Evolutionary conservation across 805 yeast species (phyloP), one percentile per base, ranked within the genome.

Genomic region (Sugiyamaella chiloensis): DNA sequence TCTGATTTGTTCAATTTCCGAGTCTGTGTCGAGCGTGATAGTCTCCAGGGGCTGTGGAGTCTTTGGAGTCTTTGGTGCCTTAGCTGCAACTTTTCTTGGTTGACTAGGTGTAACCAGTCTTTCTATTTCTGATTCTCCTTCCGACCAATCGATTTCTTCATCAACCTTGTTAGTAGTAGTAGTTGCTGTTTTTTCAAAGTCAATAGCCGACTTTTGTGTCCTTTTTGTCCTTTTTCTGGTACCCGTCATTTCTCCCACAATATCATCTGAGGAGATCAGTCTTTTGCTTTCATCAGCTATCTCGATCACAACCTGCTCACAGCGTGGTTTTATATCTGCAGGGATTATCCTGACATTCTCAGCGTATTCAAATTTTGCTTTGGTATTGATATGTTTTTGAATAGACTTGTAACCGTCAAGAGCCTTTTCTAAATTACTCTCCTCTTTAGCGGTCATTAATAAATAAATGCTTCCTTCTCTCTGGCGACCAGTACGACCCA

Each of bases 401-500:
- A 93, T 80, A 60, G 75, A 77, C 48, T 78, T 78, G 63, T 93
- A 91, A 23, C 89, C 91, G 26, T 76, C 83, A 85, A 87, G 81
- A 0, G 98, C 90, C 55, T 81, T 78, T 40, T 84, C 86, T 61
- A 87, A 87, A 60, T 91, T 93, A 5, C 67, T 59, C 46, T 83
- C 79, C 64, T 93, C 99, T 53, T 79, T 80, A 8, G 84, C 76
- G 6, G 96, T 78, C 57, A 90, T 79, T 4, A 93, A 65, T 29
- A 89, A 66, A 2, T 87, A 68, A 1, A 93, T 86, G 50, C 76
- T 78, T 34, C 99, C 99, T 57, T 86, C 88, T 57, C 96, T 72
- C 61, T 88, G 87, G 67, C 99, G 82, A 16, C 98, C 99, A 0
- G 99, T 93, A 68, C 99, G 80, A 24, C 99, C 99, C 95, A 93